A percentile compares a stretch with the other conserved stretches of the same genome.
Conservation (phyloP, 805 yeast genomes). For the Candida multigemmis region DNA sequence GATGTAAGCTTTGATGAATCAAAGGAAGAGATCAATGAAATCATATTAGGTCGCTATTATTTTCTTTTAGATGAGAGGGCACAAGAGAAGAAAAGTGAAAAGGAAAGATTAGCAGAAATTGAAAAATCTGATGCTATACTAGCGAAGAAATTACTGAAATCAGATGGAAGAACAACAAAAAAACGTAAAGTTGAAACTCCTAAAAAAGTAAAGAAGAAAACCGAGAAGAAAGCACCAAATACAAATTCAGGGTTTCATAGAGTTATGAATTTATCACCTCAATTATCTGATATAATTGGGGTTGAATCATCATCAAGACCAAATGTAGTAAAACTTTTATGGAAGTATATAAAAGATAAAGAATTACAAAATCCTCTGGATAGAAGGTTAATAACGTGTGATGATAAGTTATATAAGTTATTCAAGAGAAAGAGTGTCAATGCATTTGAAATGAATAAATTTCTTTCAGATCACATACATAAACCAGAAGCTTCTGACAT, state of each 20-base stretch:
- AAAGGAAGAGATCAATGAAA: slow-evolving; percentile 48
- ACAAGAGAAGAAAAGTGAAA: slow-evolving; percentile 11
- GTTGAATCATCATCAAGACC: slow-evolving; percentile 45
- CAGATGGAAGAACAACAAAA: slow-evolving; percentile 10
- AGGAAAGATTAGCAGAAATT: slow-evolving; percentile 19
- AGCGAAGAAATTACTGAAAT: slow-evolving; percentile 41
- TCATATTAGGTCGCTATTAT: slow-evolving; percentile 52
- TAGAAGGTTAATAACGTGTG: slow-evolving; percentile 56
- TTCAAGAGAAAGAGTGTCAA: slow-evolving; percentile 49
- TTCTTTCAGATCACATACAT: slow-evolving; percentile 42
- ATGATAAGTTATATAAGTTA: slow-evolving; percentile 43
- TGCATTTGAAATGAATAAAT: slow-evolving; percentile 52
- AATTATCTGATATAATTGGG: slow-evolving; percentile 40
- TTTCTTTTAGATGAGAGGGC: slow-evolving; percentile 32
- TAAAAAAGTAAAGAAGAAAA: slow-evolving; percentile 3
- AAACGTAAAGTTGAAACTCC: slow-evolving; percentile 4
- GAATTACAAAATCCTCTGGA: slow-evolving; percentile 61
- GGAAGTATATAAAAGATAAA: slow-evolving; percentile 62
- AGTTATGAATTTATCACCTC: slow-evolving; percentile 40
- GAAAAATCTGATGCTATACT: slow-evolving; percentile 41
- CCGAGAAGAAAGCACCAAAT: slow-evolving; percentile 5
- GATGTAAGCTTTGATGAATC: slow-evolving; percentile 36
- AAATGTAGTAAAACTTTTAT: slow-evolving; percentile 57
- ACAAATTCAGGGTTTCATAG: slow-evolving; percentile 30
- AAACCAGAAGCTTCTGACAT: slow-evolving; percentile 18